Percentiles rank a stretch among this genome's conserved stretches.
Evolutionary conservation across 116 monocot species (phyloP).

Genomic region (Dioscorea cayenensis): DNA sequence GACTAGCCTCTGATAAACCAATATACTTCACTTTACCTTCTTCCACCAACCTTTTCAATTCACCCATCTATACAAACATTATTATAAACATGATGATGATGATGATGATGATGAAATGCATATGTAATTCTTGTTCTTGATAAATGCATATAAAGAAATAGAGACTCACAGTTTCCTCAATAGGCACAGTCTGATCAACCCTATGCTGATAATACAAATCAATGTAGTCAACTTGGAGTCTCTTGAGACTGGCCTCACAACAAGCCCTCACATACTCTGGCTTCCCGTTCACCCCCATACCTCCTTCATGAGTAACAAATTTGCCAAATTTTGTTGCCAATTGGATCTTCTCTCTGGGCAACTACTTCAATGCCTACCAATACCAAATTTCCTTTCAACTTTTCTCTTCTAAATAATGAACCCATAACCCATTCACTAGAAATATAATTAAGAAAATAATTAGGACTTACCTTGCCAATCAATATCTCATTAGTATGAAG

Average conservation of each 20-base stretch:
- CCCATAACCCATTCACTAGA: background rate
- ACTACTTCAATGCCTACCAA: background rate
- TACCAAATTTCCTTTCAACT: background rate
- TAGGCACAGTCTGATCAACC: constrained; percentile 13
- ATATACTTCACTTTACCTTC: constrained; percentile 8
- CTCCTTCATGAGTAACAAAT: background rate
- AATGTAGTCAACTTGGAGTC: constrained; percentile 42
- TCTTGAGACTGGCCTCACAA: constrained; percentile 29
- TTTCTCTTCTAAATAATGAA: background rate
- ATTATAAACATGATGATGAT: no score
- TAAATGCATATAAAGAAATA: no score
- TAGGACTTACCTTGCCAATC: constrained; percentile 9
- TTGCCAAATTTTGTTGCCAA: constrained; percentile 1
- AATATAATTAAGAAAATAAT: no score
- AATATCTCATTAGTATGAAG: constrained; percentile 42
- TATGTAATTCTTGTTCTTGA: no score
- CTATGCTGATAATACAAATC: constrained; percentile 49
- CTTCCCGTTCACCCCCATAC: background rate
- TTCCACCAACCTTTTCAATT: no score
- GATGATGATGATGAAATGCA: no score
- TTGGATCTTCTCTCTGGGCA: background rate
- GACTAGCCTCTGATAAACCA: constrained; percentile 24
- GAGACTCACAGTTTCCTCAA: no score
- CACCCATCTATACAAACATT: no score
- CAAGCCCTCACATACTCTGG: background rate